Percentiles rank a stretch among this genome's conserved stretches.
Conservation (phyloP, 129 eudicot genomes). For the Solidago caesia region DNA sequence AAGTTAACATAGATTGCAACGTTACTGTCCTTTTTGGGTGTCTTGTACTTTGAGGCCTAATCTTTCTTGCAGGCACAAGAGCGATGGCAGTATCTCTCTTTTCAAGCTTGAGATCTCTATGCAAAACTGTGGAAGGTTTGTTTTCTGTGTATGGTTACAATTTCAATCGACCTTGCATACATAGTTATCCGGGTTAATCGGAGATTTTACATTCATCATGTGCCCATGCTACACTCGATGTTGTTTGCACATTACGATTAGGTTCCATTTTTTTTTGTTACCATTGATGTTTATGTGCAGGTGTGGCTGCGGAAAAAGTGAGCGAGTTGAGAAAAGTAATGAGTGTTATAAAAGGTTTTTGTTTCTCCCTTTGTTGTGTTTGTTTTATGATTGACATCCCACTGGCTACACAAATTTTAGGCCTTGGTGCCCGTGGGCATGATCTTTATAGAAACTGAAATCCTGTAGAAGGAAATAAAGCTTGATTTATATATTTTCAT, state of each 20-base stretch:
- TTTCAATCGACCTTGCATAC: background rate
- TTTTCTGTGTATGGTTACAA: background rate
- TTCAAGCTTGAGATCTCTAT: background rate
- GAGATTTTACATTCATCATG: background rate
- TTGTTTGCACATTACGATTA: background rate
- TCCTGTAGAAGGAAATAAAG: too few relatives aligned
- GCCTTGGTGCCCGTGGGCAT: background rate
- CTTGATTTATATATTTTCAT: too few relatives aligned
- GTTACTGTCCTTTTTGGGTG: too few relatives aligned
- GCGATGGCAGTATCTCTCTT: slow-evolving; percentile 2
- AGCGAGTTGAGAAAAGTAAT: too few relatives aligned
- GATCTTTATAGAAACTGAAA: too few relatives aligned
- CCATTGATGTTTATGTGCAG: too few relatives aligned
- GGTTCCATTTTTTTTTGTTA: background rate
- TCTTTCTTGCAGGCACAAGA: background rate
- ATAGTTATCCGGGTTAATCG: background rate
- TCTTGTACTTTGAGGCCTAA: too few relatives aligned
- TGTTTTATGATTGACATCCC: background rate
- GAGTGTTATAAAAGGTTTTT: background rate
- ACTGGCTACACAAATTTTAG: background rate
- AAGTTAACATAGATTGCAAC: too few relatives aligned
- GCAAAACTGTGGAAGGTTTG: background rate
- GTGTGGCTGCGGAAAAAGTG: too few relatives aligned
- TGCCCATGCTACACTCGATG: background rate
- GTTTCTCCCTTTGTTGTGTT: background rate